A percentile compares a stretch with the other conserved stretches of the same genome.
These are phyloP conservation scores for Salix exigua DNA, from an alignment of 345 rosid species.

Conservation along the genomic window DNA sequence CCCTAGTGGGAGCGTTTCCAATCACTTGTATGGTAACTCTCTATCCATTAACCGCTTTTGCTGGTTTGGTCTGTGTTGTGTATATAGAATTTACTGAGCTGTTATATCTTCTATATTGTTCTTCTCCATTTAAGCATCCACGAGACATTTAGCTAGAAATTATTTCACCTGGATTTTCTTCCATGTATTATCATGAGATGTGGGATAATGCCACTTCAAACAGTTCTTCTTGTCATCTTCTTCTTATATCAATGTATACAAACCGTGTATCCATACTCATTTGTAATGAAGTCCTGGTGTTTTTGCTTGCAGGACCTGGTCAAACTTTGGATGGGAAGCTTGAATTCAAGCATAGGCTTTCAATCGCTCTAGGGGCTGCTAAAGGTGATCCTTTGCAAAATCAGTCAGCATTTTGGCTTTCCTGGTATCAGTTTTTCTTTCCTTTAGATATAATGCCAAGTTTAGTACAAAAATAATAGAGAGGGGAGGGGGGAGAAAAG, in stretches of 20 bases:
- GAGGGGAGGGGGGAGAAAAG: not conserved
- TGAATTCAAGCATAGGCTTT: slow-evolving; percentile 90
- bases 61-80: slow-evolving; percentile 9
- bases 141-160: not conserved
- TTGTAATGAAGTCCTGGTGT: not conserved
- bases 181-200: not conserved
- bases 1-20: slow-evolving; percentile 96
- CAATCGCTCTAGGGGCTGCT: slow-evolving; percentile 89
- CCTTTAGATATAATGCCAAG: slow-evolving; percentile 25
- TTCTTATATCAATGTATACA: not conserved
- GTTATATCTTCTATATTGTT: not conserved
- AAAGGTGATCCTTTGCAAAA: slow-evolving; percentile 91
- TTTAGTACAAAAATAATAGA: not conserved
- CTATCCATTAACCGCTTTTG: slow-evolving; percentile 34
- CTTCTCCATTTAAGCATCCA: not conserved
- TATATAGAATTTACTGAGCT: not conserved
- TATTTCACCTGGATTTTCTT: not conserved
- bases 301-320: slow-evolving; percentile 48
- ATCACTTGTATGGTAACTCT: slow-evolving; percentile 95
- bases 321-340: slow-evolving; percentile 68
- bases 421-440: slow-evolving; percentile 57
- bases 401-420: slow-evolving; percentile 81
- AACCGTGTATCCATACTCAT: not conserved
- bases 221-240: not conserved
- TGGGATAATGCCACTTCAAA: not conserved